Conservation (phyloP, 345 rosid species). For the Capsella bursapastoris region DNA sequence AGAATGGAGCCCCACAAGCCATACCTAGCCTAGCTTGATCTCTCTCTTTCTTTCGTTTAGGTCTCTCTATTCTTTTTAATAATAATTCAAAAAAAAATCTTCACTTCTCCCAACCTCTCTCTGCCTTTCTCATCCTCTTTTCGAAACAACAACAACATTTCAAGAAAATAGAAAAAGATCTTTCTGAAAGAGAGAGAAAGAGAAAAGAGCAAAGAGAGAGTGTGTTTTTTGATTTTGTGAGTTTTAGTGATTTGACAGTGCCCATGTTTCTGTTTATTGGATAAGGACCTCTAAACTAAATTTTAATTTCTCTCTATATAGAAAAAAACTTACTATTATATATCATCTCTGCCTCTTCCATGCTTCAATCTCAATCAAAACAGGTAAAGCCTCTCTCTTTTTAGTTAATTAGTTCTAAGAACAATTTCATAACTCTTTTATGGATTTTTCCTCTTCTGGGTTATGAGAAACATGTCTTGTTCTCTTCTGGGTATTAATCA, state of each 20-base stretch:
- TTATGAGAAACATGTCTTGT: slow-evolving; percentile 16
- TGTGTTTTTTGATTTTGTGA: slow-evolving; percentile 7
- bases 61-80: slow-evolving; percentile 9
- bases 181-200: slow-evolving; percentile 24
- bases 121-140: slow-evolving; percentile 23
- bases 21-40: slow-evolving; percentile 56
- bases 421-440: neutral
- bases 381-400: slow-evolving; percentile 14
- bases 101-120: slow-evolving; percentile 41
- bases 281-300: slow-evolving; percentile 26
- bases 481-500: slow-evolving; percentile 38
- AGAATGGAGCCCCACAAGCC: slow-evolving; percentile 64
- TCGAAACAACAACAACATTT: slow-evolving; percentile 4
- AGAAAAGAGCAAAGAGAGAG: slow-evolving; percentile 5
- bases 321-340: slow-evolving; percentile 2
- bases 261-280: slow-evolving; percentile 44
- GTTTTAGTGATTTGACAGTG: slow-evolving; percentile 42
- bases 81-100: neutral
- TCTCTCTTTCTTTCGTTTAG: slow-evolving; percentile 50
- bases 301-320: slow-evolving; percentile 10
- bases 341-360: slow-evolving; percentile 4
- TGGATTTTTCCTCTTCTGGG: slow-evolving; percentile 28
- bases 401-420: neutral
- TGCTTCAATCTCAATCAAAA: slow-evolving; percentile 21
- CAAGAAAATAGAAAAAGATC: slow-evolving; percentile 24